phyloP scores from a whole-genome alignment of 441 rosid genomes.

The Croton laevigatus region DNA sequence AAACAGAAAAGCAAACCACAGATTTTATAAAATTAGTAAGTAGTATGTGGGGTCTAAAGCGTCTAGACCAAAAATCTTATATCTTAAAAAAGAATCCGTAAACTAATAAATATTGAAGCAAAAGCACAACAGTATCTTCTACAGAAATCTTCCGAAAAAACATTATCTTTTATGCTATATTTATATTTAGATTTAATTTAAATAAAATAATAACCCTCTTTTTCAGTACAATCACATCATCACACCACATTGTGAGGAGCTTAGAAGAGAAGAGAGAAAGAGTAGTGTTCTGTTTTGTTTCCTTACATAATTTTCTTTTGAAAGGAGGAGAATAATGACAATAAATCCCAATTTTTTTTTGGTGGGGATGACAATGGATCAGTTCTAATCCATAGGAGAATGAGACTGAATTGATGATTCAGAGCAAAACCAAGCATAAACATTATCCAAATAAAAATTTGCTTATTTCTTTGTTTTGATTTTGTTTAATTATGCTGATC shows the following conservation, averaged over 20 bases:
- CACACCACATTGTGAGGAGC: conserved; percentile 9
- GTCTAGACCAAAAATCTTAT: too few relatives aligned
- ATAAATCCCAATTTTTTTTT: neutral
- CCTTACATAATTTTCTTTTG: neutral
- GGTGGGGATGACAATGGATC: too few relatives aligned
- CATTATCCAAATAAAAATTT: neutral
- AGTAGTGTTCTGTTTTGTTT: neutral
- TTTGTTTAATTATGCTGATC: too few relatives aligned
- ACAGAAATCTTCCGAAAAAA: too few relatives aligned
- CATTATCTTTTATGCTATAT: too few relatives aligned
- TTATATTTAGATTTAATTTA: neutral
- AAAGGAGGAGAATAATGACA: neutral
- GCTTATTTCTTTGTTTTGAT: too few relatives aligned
- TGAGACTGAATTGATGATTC: too few relatives aligned
- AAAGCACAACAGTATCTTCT: neutral
- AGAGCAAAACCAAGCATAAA: too few relatives aligned
- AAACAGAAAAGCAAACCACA: neutral
- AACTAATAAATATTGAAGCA: neutral
- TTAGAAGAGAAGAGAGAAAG: conserved; percentile 6
- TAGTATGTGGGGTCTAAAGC: too few relatives aligned
- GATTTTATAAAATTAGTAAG: neutral
- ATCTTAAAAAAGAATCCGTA: too few relatives aligned
- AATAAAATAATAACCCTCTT: too few relatives aligned
- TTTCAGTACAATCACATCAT: conserved; percentile 20
- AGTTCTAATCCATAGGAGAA: too few relatives aligned